A percentile compares a stretch with the other conserved stretches of the same genome.
Conservation (phyloP, 2,329 filamentous ascomycete species). For the Xenoacremonium recifei region DNA sequence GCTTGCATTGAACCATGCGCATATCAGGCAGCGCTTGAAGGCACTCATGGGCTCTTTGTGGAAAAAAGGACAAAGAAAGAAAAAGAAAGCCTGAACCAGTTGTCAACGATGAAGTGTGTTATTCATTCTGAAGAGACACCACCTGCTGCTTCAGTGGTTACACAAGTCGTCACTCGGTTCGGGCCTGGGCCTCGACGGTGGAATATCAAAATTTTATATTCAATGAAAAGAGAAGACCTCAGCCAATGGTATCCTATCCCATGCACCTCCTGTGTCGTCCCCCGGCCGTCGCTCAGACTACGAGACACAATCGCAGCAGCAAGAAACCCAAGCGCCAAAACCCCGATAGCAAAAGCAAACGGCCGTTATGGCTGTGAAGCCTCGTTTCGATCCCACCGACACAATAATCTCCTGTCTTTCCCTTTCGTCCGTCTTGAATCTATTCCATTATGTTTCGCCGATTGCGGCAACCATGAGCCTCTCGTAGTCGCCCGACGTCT, state of each 20-base stretch:
- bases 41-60: too few species aligned
- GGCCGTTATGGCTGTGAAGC: constrained; percentile 10
- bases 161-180: too few species aligned
- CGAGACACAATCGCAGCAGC: constrained; percentile 11
- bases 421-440: neutral
- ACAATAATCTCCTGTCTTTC: neutral
- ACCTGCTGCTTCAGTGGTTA: neutral
- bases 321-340: constrained; percentile 15
- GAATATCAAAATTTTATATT: too few species aligned
- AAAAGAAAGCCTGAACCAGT: neutral
- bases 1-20: too few species aligned
- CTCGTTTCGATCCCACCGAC: constrained; percentile 2
- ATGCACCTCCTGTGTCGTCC: constrained; percentile 1
- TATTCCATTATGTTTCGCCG: constrained; percentile 38
- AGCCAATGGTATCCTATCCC: constrained; percentile 4
- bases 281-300: constrained; percentile 5
- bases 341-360: constrained; percentile 10
- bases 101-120: neutral
- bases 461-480: constrained; percentile 70
- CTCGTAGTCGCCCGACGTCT: constrained; percentile 85
- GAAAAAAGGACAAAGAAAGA: too few species aligned
- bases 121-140: neutral
- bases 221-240: neutral
- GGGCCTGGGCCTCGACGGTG: too few species aligned
- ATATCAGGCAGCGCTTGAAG: too few species aligned